Evolutionary conservation across 2,329 filamentous ascomycete species (phyloP), one percentile per base, ranked within the genome.

Genomic region (Beauveria sp.): DNA sequence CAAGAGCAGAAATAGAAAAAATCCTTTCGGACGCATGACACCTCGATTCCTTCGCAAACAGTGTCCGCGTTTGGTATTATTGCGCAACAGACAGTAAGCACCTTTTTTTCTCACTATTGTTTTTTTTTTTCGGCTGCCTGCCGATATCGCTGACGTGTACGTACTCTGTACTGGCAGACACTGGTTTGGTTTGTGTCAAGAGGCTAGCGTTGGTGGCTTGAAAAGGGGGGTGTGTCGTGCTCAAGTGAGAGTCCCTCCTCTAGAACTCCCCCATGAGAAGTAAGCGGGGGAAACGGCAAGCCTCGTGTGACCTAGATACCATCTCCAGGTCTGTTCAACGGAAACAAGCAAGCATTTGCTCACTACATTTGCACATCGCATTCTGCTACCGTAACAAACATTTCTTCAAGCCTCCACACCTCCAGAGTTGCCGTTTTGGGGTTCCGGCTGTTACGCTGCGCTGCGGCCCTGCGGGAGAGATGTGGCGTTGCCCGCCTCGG

Each of bases 61-160:
- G 44, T 30, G 24, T 26, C 37, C 37, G 40, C 37, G 37, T 37
- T 43, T 55, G 40, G 52, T 55, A 7, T 48, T 30, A 28, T 34
- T 22, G 26, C 26, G 30, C 28, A 47, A 40, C 16, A 16, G 54
- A 37, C 43, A 24, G 44, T 43, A 5, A 50, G 46, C 55, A 30
- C 12, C 47, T 2, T n/a, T 20, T 30, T 51, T 50, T 22, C 34
- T 20, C 20, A 37, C 34, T 37, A 37, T 6, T 14, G 12, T 9
- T 37, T 24, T 20, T 24, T 20, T 16, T 14, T 12, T 30, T 7
- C 24, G 10, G 12, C 30, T 51, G 8, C 30, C 22, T 51, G 55
- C 55, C 55, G 55, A 58, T 58, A 51, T 58, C 55, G 55, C 55
- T 51, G 55, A 47, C 22, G 24, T 7, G 40, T 46, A 5, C 9